phyloP scores from a whole-genome alignment of 805 yeast genomes.

The Starmerella kuoi region DNA sequence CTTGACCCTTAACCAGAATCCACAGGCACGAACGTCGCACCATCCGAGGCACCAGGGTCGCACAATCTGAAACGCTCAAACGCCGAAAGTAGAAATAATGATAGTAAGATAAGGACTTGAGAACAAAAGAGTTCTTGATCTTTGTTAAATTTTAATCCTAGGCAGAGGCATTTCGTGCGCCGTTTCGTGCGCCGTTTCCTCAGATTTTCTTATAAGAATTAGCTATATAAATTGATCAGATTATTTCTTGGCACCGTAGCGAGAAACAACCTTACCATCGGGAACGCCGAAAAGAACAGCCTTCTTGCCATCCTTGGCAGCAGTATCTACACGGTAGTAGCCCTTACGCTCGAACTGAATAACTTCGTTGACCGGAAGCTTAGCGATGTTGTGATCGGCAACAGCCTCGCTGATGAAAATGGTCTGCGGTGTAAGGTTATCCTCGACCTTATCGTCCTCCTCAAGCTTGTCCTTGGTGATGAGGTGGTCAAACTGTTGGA shows the following conservation, averaged over 20 bases:
- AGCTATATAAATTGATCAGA: no score
- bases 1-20: no score
- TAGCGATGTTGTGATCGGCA: slow-evolving; percentile 68
- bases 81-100: no score
- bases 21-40: no score
- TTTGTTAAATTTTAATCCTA: no score
- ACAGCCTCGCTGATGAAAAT: slow-evolving; percentile 67
- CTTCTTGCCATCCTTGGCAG: slow-evolving; percentile 42
- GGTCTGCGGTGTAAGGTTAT: slow-evolving; percentile 76
- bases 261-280: slow-evolving; percentile 77
- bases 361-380: slow-evolving; percentile 72
- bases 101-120: no score
- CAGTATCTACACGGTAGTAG: slow-evolving; percentile 68
- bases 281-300: slow-evolving; percentile 86
- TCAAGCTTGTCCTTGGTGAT: slow-evolving; percentile 90
- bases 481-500: slow-evolving; percentile 87
- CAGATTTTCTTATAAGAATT: no score
- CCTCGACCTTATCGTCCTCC: slow-evolving; percentile 87
- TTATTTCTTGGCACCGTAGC: slow-evolving; percentile 55
- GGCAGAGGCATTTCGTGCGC: no score
- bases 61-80: no score
- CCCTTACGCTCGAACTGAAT: slow-evolving; percentile 97
- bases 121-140: no score
- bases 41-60: no score
- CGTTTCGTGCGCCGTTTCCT: no score